Evolutionary conservation across 495 filamentous ascomycete genomes (phyloP).

Genomic region (Geoglossum glabrum): DNA sequence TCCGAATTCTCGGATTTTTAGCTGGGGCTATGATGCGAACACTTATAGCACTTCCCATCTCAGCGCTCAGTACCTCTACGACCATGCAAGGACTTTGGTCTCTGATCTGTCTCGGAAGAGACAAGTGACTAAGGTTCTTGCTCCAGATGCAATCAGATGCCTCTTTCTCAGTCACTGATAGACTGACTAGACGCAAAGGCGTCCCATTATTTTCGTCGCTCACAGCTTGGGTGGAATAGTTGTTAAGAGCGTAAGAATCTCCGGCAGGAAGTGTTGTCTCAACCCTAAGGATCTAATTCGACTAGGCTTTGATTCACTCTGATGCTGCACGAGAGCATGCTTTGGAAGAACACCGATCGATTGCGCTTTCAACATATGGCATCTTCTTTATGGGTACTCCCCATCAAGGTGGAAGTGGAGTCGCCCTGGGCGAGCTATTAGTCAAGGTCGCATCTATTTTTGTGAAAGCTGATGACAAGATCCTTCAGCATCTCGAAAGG

Average conservation of each 20-base stretch:
- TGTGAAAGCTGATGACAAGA: slow-evolving; percentile 11
- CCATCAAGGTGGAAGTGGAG: slow-evolving; percentile 56
- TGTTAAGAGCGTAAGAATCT: slow-evolving; percentile 38
- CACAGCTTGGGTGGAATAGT: slow-evolving; percentile 71
- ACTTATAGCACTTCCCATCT: background rate
- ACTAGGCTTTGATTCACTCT: slow-evolving; percentile 38
- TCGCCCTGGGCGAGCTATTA: slow-evolving; percentile 41
- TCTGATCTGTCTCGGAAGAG: background rate
- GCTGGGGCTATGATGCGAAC: background rate
- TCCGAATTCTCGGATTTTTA: background rate
- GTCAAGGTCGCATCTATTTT: slow-evolving; percentile 19
- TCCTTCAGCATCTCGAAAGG: slow-evolving; percentile 16
- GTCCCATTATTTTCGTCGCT: slow-evolving; percentile 70
- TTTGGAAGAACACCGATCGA: slow-evolving; percentile 51
- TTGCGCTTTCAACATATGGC: slow-evolving; percentile 71
- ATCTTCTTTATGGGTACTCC: slow-evolving; percentile 75
- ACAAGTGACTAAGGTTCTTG: slow-evolving; percentile 8
- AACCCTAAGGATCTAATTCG: background rate
- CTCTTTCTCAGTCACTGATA: background rate
- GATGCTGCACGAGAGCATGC: slow-evolving; percentile 40
- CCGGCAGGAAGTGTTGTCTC: background rate
- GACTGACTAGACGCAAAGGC: slow-evolving; percentile 13
- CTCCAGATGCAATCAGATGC: background rate
- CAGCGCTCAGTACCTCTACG: background rate
- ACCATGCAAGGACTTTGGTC: background rate